These are phyloP conservation scores for Fusarium nelsonii DNA, from an alignment of 2,329 filamentous ascomycete species.

Conservation along the genomic window DNA sequence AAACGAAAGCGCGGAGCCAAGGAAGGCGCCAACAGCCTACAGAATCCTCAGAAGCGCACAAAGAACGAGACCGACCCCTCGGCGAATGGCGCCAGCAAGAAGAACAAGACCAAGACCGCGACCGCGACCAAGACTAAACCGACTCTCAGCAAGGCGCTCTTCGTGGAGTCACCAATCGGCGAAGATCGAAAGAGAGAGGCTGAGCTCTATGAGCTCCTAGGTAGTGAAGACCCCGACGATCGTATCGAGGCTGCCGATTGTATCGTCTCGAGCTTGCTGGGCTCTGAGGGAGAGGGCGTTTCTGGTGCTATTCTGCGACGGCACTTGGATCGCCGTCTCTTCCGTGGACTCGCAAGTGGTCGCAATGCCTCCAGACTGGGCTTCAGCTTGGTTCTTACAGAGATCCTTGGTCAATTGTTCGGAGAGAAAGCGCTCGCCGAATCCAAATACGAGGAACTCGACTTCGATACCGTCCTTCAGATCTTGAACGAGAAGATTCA, in stretches of 20 bases:
- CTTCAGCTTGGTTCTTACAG: constrained; percentile 89
- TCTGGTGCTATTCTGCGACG: constrained; percentile 66
- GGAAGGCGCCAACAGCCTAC: constrained; percentile 45
- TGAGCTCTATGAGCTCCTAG: constrained; percentile 70
- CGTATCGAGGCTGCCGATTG: constrained; percentile 70
- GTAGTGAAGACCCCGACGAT: constrained; percentile 68
- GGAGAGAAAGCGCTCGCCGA: constrained; percentile 60
- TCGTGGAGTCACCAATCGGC: constrained; percentile 64
- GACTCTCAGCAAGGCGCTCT: constrained; percentile 56
- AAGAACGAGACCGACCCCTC: constrained; percentile 48
- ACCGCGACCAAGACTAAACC: constrained; percentile 40
- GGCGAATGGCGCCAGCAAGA: constrained; percentile 31
- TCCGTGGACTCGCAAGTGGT: constrained; percentile 89
- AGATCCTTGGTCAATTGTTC: constrained; percentile 80
- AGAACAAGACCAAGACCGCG: constrained; percentile 1
- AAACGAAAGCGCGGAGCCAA: constrained; percentile 55
- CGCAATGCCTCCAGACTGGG: constrained; percentile 89
- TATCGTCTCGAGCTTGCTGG: constrained; percentile 67
- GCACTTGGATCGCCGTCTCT: constrained; percentile 76
- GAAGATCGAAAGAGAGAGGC: constrained; percentile 70
- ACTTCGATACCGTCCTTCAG: constrained; percentile 67
- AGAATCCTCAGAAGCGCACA: constrained; percentile 50
- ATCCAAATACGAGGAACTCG: constrained; percentile 64
- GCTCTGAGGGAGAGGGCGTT: constrained; percentile 58
- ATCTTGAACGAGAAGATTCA: constrained; percentile 69